phyloP scores from a whole-genome alignment of 441 rosid genomes.

The Populus hybrid region DNA sequence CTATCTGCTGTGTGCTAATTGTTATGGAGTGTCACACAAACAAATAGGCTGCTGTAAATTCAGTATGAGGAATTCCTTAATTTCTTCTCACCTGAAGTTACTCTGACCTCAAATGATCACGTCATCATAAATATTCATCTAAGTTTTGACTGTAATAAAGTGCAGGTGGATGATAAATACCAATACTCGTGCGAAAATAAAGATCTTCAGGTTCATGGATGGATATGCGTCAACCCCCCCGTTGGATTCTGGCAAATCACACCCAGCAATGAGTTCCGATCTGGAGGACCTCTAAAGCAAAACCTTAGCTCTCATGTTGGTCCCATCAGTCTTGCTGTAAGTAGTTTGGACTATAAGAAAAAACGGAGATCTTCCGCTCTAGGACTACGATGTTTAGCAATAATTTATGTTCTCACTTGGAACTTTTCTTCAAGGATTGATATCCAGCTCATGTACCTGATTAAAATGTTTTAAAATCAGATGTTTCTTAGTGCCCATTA shows the following conservation, averaged over 20 bases:
- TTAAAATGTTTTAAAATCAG: slow-evolving; percentile 31
- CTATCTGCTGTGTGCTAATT: not conserved
- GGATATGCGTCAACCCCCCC: slow-evolving; percentile 55
- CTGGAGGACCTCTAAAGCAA: slow-evolving; percentile 82
- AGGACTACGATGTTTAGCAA: not conserved
- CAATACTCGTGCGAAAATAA: slow-evolving; percentile 81
- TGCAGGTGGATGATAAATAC: slow-evolving; percentile 86
- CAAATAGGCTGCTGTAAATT: not conserved
- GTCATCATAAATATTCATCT: not conserved
- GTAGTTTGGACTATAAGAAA: slow-evolving; percentile 13
- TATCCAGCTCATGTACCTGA: not conserved
- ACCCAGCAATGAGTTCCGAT: slow-evolving; percentile 82
- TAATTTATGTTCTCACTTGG: not conserved
- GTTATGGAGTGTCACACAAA: not conserved
- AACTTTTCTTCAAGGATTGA: not conserved
- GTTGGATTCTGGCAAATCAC: slow-evolving; percentile 94
- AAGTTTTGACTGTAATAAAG: not conserved
- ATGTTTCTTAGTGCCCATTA: slow-evolving; percentile 88
- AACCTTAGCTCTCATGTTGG: slow-evolving; percentile 92
- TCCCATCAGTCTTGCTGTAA: slow-evolving; percentile 69
- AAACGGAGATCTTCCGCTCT: not conserved
- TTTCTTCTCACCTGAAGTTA: not conserved
- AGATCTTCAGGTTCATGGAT: slow-evolving; percentile 74
- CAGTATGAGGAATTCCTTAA: not conserved
- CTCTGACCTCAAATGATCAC: not conserved